These are phyloP conservation scores for Aureobasidium sp. DNA, from an alignment of 2,329 filamentous ascomycete species.

Conservation along the genomic window DNA sequence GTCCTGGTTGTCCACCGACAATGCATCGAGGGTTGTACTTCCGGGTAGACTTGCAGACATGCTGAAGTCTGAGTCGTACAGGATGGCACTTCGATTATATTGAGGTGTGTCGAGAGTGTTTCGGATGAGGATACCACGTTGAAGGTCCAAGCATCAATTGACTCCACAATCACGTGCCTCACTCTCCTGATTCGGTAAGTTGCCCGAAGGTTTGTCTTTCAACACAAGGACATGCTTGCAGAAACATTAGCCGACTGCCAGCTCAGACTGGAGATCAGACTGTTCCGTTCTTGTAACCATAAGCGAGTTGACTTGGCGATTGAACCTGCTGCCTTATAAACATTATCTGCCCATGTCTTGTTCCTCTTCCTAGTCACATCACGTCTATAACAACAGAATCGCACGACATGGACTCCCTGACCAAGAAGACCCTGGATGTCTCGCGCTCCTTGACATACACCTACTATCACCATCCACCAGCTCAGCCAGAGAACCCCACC, in stretches of 20 bases:
- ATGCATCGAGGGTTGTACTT: no score
- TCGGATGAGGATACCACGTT: no score
- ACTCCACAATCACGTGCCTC: no score
- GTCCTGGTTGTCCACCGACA: no score
- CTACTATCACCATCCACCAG: slow-evolving; percentile 32
- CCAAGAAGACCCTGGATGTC: slow-evolving; percentile 11
- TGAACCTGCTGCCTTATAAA: background rate
- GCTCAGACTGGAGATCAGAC: background rate
- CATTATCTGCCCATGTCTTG: background rate
- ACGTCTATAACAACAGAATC: background rate
- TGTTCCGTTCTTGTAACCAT: background rate
- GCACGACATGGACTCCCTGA: slow-evolving; percentile 7
- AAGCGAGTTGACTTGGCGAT: background rate
- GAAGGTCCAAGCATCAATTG: no score
- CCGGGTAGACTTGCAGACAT: no score
- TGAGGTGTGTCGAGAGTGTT: no score
- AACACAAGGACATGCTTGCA: background rate
- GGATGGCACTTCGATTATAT: no score
- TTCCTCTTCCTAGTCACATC: background rate
- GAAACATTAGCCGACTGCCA: background rate
- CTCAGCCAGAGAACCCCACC: slow-evolving; percentile 27
- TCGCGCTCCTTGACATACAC: slow-evolving; percentile 31
- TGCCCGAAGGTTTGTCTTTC: background rate
- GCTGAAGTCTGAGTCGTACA: no score
- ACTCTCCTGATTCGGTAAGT: background rate